Conservation (phyloP, 2,329 filamentous ascomycete genomes). For the Trichoderma sp. region DNA sequence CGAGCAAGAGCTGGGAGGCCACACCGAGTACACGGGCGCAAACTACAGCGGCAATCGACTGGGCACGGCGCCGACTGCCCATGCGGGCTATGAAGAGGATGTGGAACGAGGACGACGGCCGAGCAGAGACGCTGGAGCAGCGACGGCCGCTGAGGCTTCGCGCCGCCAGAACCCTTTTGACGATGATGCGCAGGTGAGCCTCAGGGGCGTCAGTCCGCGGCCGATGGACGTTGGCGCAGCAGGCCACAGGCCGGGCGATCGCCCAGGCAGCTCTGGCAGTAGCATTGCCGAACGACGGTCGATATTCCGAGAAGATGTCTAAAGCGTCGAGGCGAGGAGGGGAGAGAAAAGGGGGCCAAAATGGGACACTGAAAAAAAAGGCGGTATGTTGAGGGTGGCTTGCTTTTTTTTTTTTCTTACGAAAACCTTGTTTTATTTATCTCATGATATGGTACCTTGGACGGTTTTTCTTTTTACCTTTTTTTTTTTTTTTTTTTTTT, state of each 20-base stretch:
- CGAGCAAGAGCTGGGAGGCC: slow-evolving; percentile 62
- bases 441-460: background rate
- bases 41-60: slow-evolving; percentile 49
- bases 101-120: slow-evolving; percentile 41
- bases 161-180: slow-evolving; percentile 62
- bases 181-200: slow-evolving; percentile 60
- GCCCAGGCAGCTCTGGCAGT: slow-evolving; percentile 44
- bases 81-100: slow-evolving; percentile 31
- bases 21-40: slow-evolving; percentile 36
- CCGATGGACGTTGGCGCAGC: slow-evolving; percentile 56
- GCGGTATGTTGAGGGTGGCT: background rate
- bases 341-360: background rate
- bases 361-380: background rate
- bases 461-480: background rate
- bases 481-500: background rate
- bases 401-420: background rate
- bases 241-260: slow-evolving; percentile 28
- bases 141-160: slow-evolving; percentile 22
- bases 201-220: slow-evolving; percentile 72
- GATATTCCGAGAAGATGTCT: slow-evolving; percentile 66
- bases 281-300: slow-evolving; percentile 67
- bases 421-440: background rate
- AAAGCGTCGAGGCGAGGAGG: background rate
- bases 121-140: slow-evolving; percentile 41
- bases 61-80: slow-evolving; percentile 32